phyloP scores from a whole-genome alignment of 169 alveolate genomes.

The Plasmodium fragile region DNA sequence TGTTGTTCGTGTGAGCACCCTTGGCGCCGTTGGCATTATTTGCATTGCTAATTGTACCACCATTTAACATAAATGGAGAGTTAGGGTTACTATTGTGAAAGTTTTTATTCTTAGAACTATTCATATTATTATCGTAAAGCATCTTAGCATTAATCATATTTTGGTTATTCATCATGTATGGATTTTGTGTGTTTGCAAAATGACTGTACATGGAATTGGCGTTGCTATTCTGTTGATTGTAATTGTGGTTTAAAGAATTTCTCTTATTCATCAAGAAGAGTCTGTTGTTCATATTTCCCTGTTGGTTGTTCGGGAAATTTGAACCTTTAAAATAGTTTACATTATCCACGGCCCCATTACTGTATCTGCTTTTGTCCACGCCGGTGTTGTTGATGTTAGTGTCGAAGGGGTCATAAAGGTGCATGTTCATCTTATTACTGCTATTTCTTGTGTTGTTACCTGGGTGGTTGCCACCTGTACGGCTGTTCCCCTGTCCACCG shows the following conservation, averaged over 20 bases:
- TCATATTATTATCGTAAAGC: conserved; percentile 17
- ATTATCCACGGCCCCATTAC: background rate
- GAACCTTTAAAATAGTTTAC: conserved; percentile 27
- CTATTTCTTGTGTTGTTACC: background rate
- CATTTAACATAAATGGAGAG: conserved; percentile 26
- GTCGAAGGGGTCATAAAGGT: conserved; percentile 58
- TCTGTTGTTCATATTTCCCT: conserved; percentile 19
- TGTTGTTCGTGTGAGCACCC: background rate
- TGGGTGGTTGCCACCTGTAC: background rate
- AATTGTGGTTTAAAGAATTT: conserved; percentile 25
- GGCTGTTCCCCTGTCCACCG: background rate
- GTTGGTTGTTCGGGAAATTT: conserved; percentile 14
- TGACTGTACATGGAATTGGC: conserved; percentile 47
- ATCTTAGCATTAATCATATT: conserved; percentile 21
- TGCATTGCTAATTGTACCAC: background rate
- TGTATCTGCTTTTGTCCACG: conserved; percentile 26
- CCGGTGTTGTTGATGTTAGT: conserved; percentile 9
- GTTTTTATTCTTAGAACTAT: conserved; percentile 13
- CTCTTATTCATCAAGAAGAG: conserved; percentile 35
- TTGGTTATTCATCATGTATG: conserved; percentile 22
- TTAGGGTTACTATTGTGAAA: conserved; percentile 3
- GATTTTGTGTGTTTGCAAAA: background rate
- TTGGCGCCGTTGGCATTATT: background rate
- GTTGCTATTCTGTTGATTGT: conserved; percentile 7
- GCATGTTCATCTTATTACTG: conserved; percentile 30